Conservation (phyloP, 495 filamentous ascomycete species). For the Penicillium desertorum region DNA sequence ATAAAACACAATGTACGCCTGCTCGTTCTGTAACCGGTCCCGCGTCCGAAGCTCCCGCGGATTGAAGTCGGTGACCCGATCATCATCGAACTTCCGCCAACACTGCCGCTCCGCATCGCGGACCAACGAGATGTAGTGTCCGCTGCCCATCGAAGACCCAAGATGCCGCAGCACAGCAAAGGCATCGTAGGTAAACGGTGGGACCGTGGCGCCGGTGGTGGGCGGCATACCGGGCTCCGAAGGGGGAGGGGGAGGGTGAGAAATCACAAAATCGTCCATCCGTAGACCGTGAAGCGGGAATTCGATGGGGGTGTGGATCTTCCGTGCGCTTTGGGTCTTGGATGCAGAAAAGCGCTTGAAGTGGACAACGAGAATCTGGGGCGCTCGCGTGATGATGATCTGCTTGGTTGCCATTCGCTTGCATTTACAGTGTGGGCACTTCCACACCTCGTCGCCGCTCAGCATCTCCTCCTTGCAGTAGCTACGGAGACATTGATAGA, state of each 20-base stretch:
- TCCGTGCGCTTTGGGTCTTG: slow-evolving; percentile 56
- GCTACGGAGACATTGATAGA: slow-evolving; percentile 64
- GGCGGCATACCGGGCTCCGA: slow-evolving; percentile 25
- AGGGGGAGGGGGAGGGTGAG: slow-evolving; percentile 33
- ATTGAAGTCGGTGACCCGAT: slow-evolving; percentile 56
- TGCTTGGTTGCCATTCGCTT: slow-evolving; percentile 68
- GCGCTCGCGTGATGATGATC: slow-evolving; percentile 70
- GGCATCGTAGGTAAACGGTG: slow-evolving; percentile 68
- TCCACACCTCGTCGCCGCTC: slow-evolving; percentile 67
- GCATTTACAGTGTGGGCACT: slow-evolving; percentile 68
- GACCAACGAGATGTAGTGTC: slow-evolving; percentile 69
- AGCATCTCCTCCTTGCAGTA: slow-evolving; percentile 70
- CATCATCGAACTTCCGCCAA: slow-evolving; percentile 70
- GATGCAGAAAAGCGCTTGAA: slow-evolving; percentile 70
- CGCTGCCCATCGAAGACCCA: slow-evolving; percentile 60
- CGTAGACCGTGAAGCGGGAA: slow-evolving; percentile 66
- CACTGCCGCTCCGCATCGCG: slow-evolving; percentile 58
- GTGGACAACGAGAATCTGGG: slow-evolving; percentile 70
- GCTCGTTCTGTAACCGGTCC: slow-evolving; percentile 57
- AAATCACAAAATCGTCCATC: slow-evolving; percentile 58
- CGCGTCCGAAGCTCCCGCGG: slow-evolving; percentile 48
- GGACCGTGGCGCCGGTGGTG: slow-evolving; percentile 48
- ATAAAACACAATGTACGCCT: slow-evolving; percentile 71
- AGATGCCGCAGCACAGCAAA: slow-evolving; percentile 71
- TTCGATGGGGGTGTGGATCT: slow-evolving; percentile 66